Base-by-base conservation (phyloP, 1,139 yeast species). In the Geotrichum reessii region DNA sequence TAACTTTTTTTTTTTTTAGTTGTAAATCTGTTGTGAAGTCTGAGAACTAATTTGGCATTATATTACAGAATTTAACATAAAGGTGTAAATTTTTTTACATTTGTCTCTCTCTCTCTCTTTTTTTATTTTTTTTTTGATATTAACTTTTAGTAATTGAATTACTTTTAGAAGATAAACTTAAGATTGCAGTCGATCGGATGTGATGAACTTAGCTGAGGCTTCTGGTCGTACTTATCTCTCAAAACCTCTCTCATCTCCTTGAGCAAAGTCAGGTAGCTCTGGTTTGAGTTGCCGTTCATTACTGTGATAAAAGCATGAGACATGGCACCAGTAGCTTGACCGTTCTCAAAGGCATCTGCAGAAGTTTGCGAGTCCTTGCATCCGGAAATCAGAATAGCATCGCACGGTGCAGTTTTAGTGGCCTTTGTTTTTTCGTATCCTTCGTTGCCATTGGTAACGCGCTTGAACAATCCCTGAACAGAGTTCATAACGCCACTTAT, bases 301-400 rank as follows among this genome's bases (percentile, higher is more conserved):
- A 87, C 95, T 63, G 81, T 79, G 61, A 90, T 82, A 69, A 92
- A 91, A 0, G 97, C 87, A 79, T 86, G 90, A 55, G 96, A 87
- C 96, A 92, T 89, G 24, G 98, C 98, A 60, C 98, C 98, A 0
- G 96, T 90, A 50, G 87, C 84, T 50, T 74, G 75, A 27, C 96
- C 96, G 55, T 82, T 84, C 69, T 87, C 92, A 28, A 76, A 77
- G 0, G 97, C 87, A 71, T 90, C 97, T 5, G 97, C 97, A 60
- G 76, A 72, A 0, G 85, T 81, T 69, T 85, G 97, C 61, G 85
- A 83, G 73, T 92, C 97, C 73, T 89, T 90, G 69, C 97, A 91
- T 11, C 98, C 98, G 11, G 95, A 85, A 59, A 92, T 78, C 73
- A 87, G 82, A 42, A 92, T 82, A 47, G 88, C 92, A 74, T 92